Conservation (phyloP, 441 rosid species). For the Breynia disticha region DNA sequence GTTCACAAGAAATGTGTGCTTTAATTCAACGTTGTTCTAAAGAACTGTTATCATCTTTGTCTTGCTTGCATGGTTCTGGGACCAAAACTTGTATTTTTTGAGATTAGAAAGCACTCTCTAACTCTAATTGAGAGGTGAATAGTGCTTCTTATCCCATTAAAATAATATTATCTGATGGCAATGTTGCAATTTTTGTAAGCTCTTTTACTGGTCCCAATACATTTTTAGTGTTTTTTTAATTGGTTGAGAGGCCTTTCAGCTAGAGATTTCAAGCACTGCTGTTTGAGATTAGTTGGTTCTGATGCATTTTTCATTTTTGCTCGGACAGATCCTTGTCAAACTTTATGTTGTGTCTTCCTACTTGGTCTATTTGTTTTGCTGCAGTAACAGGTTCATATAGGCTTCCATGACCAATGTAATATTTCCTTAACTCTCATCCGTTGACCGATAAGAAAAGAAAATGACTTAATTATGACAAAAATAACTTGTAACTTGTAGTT, state of each 20-base stretch:
- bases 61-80: constrained; percentile 1
- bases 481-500: too few relatives aligned
- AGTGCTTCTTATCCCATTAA: too few relatives aligned
- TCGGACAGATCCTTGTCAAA: constrained; percentile 1
- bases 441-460: too few relatives aligned
- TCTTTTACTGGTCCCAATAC: too few relatives aligned
- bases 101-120: too few relatives aligned
- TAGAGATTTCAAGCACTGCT: too few relatives aligned
- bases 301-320: constrained; percentile 1
- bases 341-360: not conserved
- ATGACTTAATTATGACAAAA: too few relatives aligned
- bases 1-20: constrained; percentile 4
- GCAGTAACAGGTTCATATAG: not conserved
- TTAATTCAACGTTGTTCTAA: not conserved
- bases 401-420: not conserved
- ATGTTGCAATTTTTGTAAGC: too few relatives aligned
- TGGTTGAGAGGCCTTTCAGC: too few relatives aligned
- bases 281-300: constrained; percentile 1
- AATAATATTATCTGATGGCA: too few relatives aligned
- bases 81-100: constrained; percentile 4
- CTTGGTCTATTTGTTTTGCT: not conserved
- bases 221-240: too few relatives aligned
- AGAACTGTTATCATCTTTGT: constrained; percentile 7
- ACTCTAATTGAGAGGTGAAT: too few relatives aligned
- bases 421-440: not conserved